A percentile compares a stretch with the other conserved stretches of the same genome.
Conservation (phyloP, 208 protist species). For the Naegleria fowleri region DNA sequence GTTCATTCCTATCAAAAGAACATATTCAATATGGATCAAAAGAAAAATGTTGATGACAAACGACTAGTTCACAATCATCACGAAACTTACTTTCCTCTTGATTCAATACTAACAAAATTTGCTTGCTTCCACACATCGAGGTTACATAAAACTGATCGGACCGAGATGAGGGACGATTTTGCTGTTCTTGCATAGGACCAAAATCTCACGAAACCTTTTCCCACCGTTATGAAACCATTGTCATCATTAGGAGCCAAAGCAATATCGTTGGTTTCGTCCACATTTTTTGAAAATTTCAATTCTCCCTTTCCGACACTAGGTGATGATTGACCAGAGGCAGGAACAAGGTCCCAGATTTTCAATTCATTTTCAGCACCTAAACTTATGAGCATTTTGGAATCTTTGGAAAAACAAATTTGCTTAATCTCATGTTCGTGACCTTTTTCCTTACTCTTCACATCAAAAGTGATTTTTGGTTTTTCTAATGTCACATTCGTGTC, state of each 20-base stretch:
- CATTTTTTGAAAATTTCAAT: neutral
- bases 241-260: neutral
- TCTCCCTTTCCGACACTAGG: neutral
- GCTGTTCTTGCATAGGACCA: neutral
- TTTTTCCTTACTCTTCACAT: neutral
- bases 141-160: neutral
- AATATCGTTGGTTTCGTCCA: neutral
- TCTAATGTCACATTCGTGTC: slow-evolving; percentile 39
- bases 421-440: neutral
- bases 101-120: neutral
- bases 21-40: too few relatives aligned
- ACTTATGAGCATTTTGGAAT: neutral
- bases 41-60: too few relatives aligned
- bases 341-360: neutral
- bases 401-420: neutral
- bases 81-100: neutral
- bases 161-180: neutral
- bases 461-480: slow-evolving; percentile 26
- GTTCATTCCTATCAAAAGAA: neutral
- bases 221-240: neutral
- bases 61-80: too few relatives aligned
- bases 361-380: neutral
- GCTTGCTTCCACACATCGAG: neutral
- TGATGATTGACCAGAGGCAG: neutral
- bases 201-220: neutral